A percentile compares a stretch with the other conserved stretches of the same genome.
phyloP scores from a whole-genome alignment of 305 asterid species.

The Caryopteris hybrid region DNA sequence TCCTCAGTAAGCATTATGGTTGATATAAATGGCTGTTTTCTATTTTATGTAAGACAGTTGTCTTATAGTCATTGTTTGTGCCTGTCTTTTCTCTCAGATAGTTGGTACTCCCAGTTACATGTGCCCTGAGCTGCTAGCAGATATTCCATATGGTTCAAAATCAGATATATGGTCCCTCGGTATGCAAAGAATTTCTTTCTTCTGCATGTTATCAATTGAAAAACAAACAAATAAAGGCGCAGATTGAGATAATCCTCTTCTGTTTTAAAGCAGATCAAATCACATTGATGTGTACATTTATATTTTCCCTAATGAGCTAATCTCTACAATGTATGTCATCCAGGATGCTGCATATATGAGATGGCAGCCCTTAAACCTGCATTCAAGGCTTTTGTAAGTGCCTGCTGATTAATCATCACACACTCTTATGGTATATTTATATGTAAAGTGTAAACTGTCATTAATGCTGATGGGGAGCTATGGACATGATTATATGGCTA shows the following conservation, averaged over 20 bases:
- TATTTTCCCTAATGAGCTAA: slow-evolving; percentile 16
- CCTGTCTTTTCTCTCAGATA: slow-evolving; percentile 43
- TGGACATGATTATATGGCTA: background rate
- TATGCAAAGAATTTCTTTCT: slow-evolving; percentile 28
- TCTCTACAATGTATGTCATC: slow-evolving; percentile 17
- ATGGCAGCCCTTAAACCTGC: slow-evolving; percentile 91
- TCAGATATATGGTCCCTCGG: slow-evolving; percentile 99
- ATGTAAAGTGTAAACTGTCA: background rate
- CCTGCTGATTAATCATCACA: slow-evolving; percentile 16
- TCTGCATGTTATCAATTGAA: slow-evolving; percentile 5
- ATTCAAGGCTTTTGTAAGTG: slow-evolving; percentile 95
- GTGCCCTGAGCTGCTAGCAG: slow-evolving; percentile 99
- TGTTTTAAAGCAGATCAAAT: slow-evolving; percentile 4
- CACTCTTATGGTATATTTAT: slow-evolving; percentile 10
- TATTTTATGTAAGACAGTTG: background rate
- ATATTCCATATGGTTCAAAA: slow-evolving; percentile 95
- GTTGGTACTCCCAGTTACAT: slow-evolving; percentile 98
- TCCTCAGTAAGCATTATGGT: slow-evolving; percentile 63
- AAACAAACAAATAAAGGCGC: background rate
- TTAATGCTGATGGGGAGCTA: background rate
- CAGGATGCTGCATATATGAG: slow-evolving; percentile 96
- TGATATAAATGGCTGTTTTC: background rate
- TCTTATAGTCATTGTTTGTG: slow-evolving; percentile 13
- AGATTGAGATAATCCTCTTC: background rate
- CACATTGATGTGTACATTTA: background rate